phyloP scores from a whole-genome alignment of 2,329 filamentous ascomycete genomes.

The Xylaria sp. region DNA sequence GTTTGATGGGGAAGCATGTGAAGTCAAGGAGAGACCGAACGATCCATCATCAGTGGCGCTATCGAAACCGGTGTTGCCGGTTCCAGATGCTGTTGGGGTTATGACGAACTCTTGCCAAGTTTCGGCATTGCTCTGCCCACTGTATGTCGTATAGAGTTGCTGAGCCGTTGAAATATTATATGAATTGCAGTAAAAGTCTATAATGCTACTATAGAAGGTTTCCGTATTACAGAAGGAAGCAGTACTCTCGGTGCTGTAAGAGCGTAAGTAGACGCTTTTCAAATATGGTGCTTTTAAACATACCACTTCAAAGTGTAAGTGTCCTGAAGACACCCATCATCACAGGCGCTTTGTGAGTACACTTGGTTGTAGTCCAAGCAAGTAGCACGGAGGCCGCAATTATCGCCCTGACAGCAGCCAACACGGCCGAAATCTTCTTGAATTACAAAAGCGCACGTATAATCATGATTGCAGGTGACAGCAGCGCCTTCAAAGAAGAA shows the following conservation, averaged over 20 bases:
- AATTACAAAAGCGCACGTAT: conserved; percentile 55
- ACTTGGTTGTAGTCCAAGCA: conserved; percentile 55
- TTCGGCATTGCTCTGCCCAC: conserved; percentile 50
- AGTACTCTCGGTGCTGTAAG: conserved; percentile 49
- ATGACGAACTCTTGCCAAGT: conserved; percentile 44
- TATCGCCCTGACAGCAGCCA: conserved; percentile 53
- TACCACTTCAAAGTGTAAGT: conserved; percentile 59
- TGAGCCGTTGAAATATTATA: conserved; percentile 49
- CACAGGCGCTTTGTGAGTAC: conserved; percentile 51
- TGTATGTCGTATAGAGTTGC: conserved; percentile 54
- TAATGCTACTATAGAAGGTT: conserved; percentile 53
- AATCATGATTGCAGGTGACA: conserved; percentile 52
- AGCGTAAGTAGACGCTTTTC: conserved; percentile 34
- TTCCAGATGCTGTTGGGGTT: conserved; percentile 5
- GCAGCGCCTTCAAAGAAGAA: conserved; percentile 47
- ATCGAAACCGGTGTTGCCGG: not conserved
- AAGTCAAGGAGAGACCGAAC: conserved; percentile 20
- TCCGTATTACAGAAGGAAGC: conserved; percentile 59
- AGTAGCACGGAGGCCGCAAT: conserved; percentile 51
- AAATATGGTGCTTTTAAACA: conserved; percentile 20
- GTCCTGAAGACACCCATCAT: conserved; percentile 54
- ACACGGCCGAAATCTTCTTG: conserved; percentile 50
- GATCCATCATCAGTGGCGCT: conserved; percentile 14
- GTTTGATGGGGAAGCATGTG: conserved; percentile 21
- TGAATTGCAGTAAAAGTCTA: conserved; percentile 58